Evolutionary conservation across 2,329 filamentous ascomycete genomes (phyloP).

Genomic region (Coniella lustricola): DNA sequence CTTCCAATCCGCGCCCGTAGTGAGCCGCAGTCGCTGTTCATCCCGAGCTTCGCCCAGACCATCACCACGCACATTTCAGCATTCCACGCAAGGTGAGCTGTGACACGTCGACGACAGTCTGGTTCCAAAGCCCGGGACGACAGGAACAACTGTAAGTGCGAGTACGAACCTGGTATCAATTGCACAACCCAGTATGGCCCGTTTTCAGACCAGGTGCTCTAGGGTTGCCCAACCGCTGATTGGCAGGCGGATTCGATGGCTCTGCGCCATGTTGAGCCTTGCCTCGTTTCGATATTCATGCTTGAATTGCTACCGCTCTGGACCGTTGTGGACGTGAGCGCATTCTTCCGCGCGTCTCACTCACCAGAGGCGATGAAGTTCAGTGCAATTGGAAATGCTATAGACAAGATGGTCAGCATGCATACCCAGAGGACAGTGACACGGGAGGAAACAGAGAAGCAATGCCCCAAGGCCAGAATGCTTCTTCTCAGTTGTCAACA

Average conservation of each 20-base stretch:
- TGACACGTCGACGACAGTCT: neutral
- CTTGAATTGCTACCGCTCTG: conserved; percentile 53
- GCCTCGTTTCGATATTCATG: conserved; percentile 12
- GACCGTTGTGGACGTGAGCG: conserved; percentile 31
- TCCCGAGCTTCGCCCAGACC: conserved; percentile 13
- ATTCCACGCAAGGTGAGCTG: neutral
- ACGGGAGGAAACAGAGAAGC: neutral
- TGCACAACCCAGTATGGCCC: conserved; percentile 18
- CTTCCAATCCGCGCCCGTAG: conserved; percentile 74
- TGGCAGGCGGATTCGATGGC: too few relatives aligned
- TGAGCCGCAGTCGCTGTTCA: conserved; percentile 56
- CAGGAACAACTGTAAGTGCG: conserved; percentile 32
- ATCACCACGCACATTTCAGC: neutral
- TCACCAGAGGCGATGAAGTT: conserved; percentile 92
- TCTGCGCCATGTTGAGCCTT: too few relatives aligned
- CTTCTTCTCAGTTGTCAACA: too few relatives aligned
- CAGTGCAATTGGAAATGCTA: conserved; percentile 72
- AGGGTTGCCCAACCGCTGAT: neutral
- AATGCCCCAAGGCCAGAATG: too few relatives aligned
- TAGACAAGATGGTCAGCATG: too few relatives aligned
- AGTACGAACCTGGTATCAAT: conserved; percentile 38
- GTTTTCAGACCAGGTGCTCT: neutral
- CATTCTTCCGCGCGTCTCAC: conserved; percentile 40
- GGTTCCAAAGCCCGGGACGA: conserved; percentile 6
- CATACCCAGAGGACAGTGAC: too few relatives aligned